Evolutionary conservation across 2,329 filamentous ascomycete genomes (phyloP).

Genomic region (Ophiostoma sp.): DNA sequence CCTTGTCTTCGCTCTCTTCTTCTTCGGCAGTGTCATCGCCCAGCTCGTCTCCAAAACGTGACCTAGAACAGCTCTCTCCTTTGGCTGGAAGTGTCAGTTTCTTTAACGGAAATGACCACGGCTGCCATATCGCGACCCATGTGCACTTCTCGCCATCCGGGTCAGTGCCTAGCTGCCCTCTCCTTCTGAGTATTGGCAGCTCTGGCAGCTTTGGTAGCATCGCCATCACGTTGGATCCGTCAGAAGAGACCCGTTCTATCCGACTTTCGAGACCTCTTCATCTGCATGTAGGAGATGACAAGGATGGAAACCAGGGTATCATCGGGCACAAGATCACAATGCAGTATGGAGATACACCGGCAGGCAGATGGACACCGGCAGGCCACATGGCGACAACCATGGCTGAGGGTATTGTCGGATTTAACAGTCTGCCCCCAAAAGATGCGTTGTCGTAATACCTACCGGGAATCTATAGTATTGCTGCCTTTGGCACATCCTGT

Average conservation of each 20-base stretch:
- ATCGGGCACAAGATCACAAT: slow-evolving; percentile 25
- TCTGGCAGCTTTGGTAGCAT: slow-evolving; percentile 20
- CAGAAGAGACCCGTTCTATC: background rate
- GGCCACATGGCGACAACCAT: background rate
- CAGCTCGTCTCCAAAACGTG: background rate
- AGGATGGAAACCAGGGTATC: slow-evolving; percentile 24
- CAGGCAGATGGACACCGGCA: too few species aligned
- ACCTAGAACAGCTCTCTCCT: background rate
- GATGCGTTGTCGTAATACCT: background rate
- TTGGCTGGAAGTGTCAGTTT: slow-evolving; percentile 24
- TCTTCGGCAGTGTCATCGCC: background rate
- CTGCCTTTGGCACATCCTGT: background rate
- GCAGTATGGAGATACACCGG: background rate
- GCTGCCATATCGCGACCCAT: slow-evolving; percentile 26
- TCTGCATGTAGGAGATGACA: slow-evolving; percentile 26
- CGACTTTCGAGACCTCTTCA: slow-evolving; percentile 23
- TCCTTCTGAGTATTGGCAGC: slow-evolving; percentile 22
- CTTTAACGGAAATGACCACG: slow-evolving; percentile 24
- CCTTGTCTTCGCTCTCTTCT: slow-evolving; percentile 3
- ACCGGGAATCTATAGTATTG: background rate
- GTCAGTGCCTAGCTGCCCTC: background rate
- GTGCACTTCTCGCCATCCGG: slow-evolving; percentile 22
- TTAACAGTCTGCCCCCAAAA: slow-evolving; percentile 20
- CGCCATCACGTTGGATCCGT: background rate
- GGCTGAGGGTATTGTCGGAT: slow-evolving; percentile 27